Evolutionary conservation across 2,329 filamentous ascomycete genomes (phyloP).

Genomic region (Nemania serpens): DNA sequence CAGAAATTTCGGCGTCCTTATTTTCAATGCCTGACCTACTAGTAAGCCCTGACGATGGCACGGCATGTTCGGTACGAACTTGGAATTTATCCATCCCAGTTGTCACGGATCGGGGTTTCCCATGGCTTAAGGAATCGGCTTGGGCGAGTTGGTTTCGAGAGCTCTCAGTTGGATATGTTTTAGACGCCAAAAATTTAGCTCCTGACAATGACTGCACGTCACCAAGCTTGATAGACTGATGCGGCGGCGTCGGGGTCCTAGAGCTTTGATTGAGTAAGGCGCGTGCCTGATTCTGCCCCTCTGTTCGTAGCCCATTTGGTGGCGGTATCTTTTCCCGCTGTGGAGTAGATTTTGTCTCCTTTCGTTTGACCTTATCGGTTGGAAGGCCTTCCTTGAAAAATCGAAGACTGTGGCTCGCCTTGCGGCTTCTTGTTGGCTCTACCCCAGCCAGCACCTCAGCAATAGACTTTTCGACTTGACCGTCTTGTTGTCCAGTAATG

Average conservation of each 20-base stretch:
- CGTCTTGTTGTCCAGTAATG: slow-evolving; percentile 53
- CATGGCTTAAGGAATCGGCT: slow-evolving; percentile 37
- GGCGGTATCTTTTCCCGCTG: slow-evolving; percentile 49
- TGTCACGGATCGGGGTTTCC: slow-evolving; percentile 7
- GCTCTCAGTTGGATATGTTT: slow-evolving; percentile 20
- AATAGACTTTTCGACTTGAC: slow-evolving; percentile 68
- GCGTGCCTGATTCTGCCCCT: slow-evolving; percentile 21
- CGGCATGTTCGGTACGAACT: slow-evolving; percentile 17
- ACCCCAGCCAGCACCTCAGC: slow-evolving; percentile 63
- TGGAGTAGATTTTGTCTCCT: slow-evolving; percentile 47
- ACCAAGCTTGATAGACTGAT: slow-evolving; percentile 33
- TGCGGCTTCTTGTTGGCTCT: slow-evolving; percentile 68
- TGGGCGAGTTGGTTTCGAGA: slow-evolving; percentile 22
- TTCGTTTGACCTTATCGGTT: slow-evolving; percentile 61
- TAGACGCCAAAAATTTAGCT: slow-evolving; percentile 31
- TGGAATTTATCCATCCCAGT: slow-evolving; percentile 23
- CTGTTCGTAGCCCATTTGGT: slow-evolving; percentile 40
- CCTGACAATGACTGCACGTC: slow-evolving; percentile 32
- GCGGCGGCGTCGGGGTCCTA: slow-evolving; percentile 33
- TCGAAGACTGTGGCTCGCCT: slow-evolving; percentile 68
- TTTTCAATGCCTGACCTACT: slow-evolving; percentile 14
- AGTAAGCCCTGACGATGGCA: slow-evolving; percentile 10
- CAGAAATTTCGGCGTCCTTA: slow-evolving; percentile 18
- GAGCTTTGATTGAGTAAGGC: slow-evolving; percentile 27
- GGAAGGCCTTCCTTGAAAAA: slow-evolving; percentile 70